Evolutionary conservation across 1,139 yeast species (phyloP).

Genomic region (Candida anutae): DNA sequence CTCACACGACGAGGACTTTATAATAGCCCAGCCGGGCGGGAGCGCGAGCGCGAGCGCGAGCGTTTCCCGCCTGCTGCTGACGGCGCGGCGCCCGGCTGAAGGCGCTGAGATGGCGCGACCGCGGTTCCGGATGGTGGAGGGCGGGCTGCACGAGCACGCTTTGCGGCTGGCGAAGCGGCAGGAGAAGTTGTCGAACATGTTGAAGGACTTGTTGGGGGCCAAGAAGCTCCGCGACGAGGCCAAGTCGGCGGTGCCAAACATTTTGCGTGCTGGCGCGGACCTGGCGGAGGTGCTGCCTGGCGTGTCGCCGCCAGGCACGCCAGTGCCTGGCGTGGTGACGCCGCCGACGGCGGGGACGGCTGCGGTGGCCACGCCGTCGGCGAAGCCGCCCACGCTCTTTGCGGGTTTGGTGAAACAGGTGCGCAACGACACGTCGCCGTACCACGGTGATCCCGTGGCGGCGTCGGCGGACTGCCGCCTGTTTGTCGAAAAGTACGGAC

Average conservation of each 20-base stretch:
- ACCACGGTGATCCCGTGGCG: constrained; percentile 6
- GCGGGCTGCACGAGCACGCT: constrained; percentile 74
- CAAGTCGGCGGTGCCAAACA: constrained; percentile 74
- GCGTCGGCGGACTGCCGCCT: constrained; percentile 24
- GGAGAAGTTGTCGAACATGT: constrained; percentile 80
- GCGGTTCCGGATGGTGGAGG: constrained; percentile 48
- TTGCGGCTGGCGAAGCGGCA: constrained; percentile 74
- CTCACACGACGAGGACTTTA: neutral
- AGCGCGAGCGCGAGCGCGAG: neutral
- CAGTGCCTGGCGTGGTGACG: neutral
- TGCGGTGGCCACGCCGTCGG: constrained; percentile 6
- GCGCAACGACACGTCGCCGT: constrained; percentile 27
- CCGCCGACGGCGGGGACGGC: constrained; percentile 1
- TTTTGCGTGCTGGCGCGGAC: constrained; percentile 11
- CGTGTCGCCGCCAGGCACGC: neutral
- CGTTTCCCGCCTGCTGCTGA: neutral
- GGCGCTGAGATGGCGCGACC: constrained; percentile 15
- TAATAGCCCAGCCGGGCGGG: neutral
- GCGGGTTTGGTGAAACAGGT: constrained; percentile 74
- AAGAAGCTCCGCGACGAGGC: constrained; percentile 77
- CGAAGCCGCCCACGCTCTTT: constrained; percentile 68
- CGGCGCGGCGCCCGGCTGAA: neutral
- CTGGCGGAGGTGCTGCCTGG: neutral
- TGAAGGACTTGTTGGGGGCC: constrained; percentile 78
- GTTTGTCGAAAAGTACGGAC: constrained; percentile 42